phyloP scores from a whole-genome alignment of 345 rosid species.

The Linum lewisii region DNA sequence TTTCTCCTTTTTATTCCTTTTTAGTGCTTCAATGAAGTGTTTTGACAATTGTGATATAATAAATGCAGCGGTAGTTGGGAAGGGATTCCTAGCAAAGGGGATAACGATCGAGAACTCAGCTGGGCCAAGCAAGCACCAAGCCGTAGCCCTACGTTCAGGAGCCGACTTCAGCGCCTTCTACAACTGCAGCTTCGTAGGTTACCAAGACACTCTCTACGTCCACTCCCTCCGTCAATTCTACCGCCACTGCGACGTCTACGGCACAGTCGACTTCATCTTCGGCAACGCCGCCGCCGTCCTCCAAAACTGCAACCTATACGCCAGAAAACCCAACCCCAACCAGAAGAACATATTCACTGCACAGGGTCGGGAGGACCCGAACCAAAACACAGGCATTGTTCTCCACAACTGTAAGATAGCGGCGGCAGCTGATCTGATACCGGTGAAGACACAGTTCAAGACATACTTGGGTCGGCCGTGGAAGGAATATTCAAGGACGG shows the following conservation, averaged over 20 bases:
- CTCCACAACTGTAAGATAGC: slow-evolving; percentile 49
- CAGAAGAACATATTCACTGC: slow-evolving; percentile 62
- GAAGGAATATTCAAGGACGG: slow-evolving; percentile 69
- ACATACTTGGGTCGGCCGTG: slow-evolving; percentile 76
- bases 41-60: not conserved
- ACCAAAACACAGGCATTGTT: slow-evolving; percentile 57
- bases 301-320: slow-evolving; percentile 60
- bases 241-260: slow-evolving; percentile 65
- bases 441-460: slow-evolving; percentile 33
- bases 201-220: slow-evolving; percentile 73
- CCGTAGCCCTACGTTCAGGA: slow-evolving; percentile 65
- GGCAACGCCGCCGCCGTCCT: slow-evolving; percentile 69
- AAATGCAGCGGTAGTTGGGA: slow-evolving; percentile 53
- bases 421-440: slow-evolving; percentile 54
- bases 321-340: slow-evolving; percentile 47
- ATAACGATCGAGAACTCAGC: slow-evolving; percentile 70
- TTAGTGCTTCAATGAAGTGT: not conserved
- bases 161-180: slow-evolving; percentile 70
- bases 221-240: slow-evolving; percentile 65
- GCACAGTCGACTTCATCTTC: slow-evolving; percentile 64
- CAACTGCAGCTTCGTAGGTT: slow-evolving; percentile 55
- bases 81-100: slow-evolving; percentile 66
- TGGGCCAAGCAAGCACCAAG: slow-evolving; percentile 75
- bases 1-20: not conserved
- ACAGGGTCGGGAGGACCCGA: slow-evolving; percentile 52